Evolutionary conservation across 176 grass and related monocot species (phyloP).

Genomic region (bread wheat (Triticum aestivum)): DNA sequence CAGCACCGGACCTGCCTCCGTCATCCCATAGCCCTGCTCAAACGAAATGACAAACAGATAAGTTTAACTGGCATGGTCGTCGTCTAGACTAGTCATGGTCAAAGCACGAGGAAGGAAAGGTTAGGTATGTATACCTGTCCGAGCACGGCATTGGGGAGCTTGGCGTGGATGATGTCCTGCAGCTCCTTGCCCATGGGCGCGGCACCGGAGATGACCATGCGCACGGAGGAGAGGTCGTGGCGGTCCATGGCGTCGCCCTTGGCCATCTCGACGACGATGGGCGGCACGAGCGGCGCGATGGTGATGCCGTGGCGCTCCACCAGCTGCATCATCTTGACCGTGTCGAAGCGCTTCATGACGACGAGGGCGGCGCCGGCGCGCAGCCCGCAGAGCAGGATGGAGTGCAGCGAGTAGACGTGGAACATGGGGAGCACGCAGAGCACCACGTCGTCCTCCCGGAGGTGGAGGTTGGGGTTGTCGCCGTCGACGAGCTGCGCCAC

Average conservation of each 20-base stretch:
- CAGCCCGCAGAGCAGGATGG: conserved; percentile 74
- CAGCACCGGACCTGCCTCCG: conserved; percentile 78
- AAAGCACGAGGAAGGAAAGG: not conserved
- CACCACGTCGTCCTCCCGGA: conserved; percentile 40
- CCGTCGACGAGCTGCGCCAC: conserved; percentile 59
- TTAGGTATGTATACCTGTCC: conserved; percentile 54
- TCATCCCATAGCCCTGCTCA: conserved; percentile 80
- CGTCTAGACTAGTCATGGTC: not conserved
- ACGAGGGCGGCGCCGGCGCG: conserved; percentile 58
- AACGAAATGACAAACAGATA: not conserved
- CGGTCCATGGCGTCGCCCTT: conserved; percentile 46
- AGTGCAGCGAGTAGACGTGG: conserved; percentile 72
- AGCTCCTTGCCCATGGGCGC: conserved; percentile 93
- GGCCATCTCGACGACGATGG: conserved; percentile 79
- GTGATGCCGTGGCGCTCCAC: conserved; percentile 61
- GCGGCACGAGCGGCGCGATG: conserved; percentile 60
- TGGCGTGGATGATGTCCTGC: conserved; percentile 58
- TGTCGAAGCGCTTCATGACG: conserved; percentile 70
- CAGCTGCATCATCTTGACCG: conserved; percentile 46
- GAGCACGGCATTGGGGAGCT: conserved; percentile 54
- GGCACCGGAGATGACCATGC: conserved; percentile 70
- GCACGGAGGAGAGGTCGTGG: conserved; percentile 70
- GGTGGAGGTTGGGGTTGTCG: conserved; percentile 47
- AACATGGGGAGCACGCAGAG: conserved; percentile 96
- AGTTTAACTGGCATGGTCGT: not conserved